Percentiles rank a stretch among this genome's conserved stretches.
These are phyloP conservation scores for Musa balbisiana DNA, from an alignment of 202 grass and related monocot genomes.

Conservation along the genomic window DNA sequence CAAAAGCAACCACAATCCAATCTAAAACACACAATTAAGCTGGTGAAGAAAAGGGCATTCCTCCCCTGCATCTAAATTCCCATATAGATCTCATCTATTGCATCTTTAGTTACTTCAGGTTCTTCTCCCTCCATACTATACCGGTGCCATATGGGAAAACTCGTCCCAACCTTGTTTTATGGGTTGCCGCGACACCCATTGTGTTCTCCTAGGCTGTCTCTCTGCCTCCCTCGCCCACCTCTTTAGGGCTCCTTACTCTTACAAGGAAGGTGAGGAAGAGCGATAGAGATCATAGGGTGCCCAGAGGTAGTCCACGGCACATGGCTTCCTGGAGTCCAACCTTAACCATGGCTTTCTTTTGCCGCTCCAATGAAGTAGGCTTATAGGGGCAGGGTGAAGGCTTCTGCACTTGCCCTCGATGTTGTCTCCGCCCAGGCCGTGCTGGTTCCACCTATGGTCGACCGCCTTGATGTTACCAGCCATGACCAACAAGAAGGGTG, in stretches of 20 bases:
- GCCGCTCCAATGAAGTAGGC: background rate
- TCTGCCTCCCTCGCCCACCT: background rate
- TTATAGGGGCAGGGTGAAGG: background rate
- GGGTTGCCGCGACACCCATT: no score
- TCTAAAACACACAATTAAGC: no score
- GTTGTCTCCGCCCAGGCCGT: background rate
- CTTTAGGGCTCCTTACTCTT: background rate
- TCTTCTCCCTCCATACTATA: no score
- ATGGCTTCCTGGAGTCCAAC: constrained; percentile 1
- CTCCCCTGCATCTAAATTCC: no score
- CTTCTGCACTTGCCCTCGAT: background rate
- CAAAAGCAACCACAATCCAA: no score
- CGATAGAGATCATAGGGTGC: background rate
- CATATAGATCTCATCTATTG: no score
- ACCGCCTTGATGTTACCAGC: background rate
- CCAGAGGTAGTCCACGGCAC: constrained; percentile 2
- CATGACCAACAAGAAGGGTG: background rate
- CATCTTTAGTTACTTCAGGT: no score
- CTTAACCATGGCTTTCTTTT: background rate
- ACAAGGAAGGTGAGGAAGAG: background rate
- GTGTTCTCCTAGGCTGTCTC: background rate
- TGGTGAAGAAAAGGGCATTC: no score
- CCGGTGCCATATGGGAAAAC: no score
- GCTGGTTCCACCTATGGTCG: background rate
- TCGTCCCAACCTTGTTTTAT: no score